A percentile compares a stretch with the other conserved stretches of the same genome.
phyloP scores from a whole-genome alignment of 2,329 filamentous ascomycete genomes.

The Diaporthe batatas region DNA sequence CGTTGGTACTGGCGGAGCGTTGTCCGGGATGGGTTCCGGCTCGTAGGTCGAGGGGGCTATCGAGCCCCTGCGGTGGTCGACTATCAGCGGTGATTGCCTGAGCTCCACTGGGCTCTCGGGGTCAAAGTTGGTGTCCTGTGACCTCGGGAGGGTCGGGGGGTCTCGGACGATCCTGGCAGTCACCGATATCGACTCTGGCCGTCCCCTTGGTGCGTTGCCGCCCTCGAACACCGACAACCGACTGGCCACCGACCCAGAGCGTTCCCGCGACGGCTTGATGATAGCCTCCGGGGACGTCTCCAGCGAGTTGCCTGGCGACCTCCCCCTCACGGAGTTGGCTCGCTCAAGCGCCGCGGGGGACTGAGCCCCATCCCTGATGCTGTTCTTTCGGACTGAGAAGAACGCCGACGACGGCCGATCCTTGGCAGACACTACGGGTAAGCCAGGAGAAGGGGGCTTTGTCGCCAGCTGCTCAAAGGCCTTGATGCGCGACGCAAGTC shows the following conservation, averaged over 20 bases:
- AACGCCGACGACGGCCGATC: slow-evolving; percentile 67
- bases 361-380: slow-evolving; percentile 56
- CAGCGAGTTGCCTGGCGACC: slow-evolving; percentile 55
- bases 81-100: slow-evolving; percentile 70
- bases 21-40: slow-evolving; percentile 46
- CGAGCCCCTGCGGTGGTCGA: slow-evolving; percentile 65
- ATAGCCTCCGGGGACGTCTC: slow-evolving; percentile 61
- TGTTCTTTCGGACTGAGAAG: slow-evolving; percentile 68
- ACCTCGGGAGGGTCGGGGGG: slow-evolving; percentile 58
- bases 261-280: slow-evolving; percentile 55
- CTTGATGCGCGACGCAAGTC: slow-evolving; percentile 95
- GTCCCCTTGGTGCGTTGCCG: slow-evolving; percentile 58
- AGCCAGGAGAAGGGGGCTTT: slow-evolving; percentile 47
- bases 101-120: slow-evolving; percentile 62
- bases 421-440: slow-evolving; percentile 42
- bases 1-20: slow-evolving; percentile 43
- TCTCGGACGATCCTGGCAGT: slow-evolving; percentile 86
- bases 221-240: slow-evolving; percentile 69
- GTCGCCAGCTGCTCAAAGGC: slow-evolving; percentile 84
- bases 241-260: slow-evolving; percentile 68
- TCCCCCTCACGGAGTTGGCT: slow-evolving; percentile 55
- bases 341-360: slow-evolving; percentile 62
- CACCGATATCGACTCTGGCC: slow-evolving; percentile 86
- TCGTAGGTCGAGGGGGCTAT: slow-evolving; percentile 45
- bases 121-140: slow-evolving; percentile 57